Evolutionary conservation across 2,329 filamentous ascomycete genomes (phyloP).

Genomic region (Hymenoscyphus salicellus): DNA sequence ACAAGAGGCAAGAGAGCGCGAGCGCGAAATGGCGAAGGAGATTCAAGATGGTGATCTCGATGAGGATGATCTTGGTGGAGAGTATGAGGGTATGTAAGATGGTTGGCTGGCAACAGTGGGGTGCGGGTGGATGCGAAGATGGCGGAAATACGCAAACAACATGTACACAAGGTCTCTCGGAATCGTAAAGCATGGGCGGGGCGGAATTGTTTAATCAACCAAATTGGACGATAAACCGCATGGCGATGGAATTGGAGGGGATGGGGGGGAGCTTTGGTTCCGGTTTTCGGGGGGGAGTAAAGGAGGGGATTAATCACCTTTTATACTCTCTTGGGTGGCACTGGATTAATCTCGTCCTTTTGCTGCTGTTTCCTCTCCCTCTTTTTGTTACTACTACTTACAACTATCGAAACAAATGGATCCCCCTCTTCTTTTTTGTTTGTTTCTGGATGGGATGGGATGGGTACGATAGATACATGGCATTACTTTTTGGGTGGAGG

Average conservation of each 20-base stretch:
- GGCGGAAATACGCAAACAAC: background rate
- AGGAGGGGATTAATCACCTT: background rate
- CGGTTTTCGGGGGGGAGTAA: background rate
- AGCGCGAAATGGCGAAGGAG: conserved; percentile 96
- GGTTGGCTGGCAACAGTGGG: background rate
- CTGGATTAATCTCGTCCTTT: background rate
- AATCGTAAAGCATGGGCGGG: background rate
- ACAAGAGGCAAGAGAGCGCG: conserved; percentile 93
- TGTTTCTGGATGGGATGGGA: background rate
- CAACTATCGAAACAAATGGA: background rate
- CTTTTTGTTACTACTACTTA: background rate
- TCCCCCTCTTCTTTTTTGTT: background rate
- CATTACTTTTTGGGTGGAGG: background rate
- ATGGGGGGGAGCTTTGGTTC: background rate
- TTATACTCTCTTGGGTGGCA: background rate
- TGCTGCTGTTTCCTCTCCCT: background rate
- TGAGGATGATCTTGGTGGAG: conserved; percentile 90
- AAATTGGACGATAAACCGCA: background rate
- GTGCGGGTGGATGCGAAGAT: background rate
- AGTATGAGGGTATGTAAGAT: conserved; percentile 89
- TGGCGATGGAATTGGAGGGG: background rate
- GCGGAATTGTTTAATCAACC: background rate
- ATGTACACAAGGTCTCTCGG: conserved; percentile 2
- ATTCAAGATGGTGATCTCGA: conserved; percentile 97
- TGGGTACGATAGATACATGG: conserved; percentile 2